Evolutionary conservation across 768 basidiomycete species (phyloP).

Genomic region (Lentinula guzmanii): DNA sequence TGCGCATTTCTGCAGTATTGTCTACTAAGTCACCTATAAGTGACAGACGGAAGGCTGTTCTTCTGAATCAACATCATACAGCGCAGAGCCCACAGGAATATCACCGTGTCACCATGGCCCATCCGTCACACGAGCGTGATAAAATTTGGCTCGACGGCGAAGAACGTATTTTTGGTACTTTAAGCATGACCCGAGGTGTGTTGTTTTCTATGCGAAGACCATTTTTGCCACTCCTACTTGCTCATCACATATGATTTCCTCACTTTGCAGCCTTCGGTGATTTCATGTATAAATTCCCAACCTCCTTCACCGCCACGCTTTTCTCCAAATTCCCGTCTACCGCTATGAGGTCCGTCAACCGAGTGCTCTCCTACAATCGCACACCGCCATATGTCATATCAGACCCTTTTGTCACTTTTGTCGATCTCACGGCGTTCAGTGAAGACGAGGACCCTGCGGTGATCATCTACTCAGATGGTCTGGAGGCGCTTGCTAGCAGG

Average conservation of each 20-base stretch:
- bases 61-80: not conserved
- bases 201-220: not conserved
- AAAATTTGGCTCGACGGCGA: not conserved
- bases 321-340: not conserved
- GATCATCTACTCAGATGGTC: not conserved
- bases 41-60: not conserved
- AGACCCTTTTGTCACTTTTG: not conserved
- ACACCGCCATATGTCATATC: slow-evolving; percentile 1
- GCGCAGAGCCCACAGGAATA: not conserved
- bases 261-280: not conserved
- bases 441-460: not conserved
- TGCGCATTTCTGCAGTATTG: not conserved
- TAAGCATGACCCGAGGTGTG: not conserved
- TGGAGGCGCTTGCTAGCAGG: not conserved
- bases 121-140: not conserved
- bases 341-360: not conserved
- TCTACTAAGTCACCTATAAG: not conserved
- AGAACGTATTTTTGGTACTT: not conserved
- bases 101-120: not conserved
- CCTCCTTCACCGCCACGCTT: not conserved
- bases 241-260: too few relatives aligned
- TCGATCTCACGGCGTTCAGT: not conserved
- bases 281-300: not conserved
- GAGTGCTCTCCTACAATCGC: not conserved
- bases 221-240: not conserved